Conservation (phyloP, 2,329 filamentous ascomycete genomes). For the Hypomyces rosellus region DNA sequence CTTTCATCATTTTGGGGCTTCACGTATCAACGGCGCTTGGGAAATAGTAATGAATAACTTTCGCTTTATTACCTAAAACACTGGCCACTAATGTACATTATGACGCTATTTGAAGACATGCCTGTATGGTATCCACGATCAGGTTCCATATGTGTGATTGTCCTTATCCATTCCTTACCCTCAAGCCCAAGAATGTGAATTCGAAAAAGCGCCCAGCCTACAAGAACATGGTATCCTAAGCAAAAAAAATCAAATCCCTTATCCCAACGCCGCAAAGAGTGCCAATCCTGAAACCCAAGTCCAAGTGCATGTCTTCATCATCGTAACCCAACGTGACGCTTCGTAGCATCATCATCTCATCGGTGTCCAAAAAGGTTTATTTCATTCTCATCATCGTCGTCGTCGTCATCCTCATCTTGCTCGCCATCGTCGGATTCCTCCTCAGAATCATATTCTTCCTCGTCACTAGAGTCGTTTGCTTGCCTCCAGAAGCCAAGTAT, state of each 20-base stretch:
- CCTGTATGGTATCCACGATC: not conserved
- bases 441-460: constrained; percentile 33
- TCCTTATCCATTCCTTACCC: not conserved
- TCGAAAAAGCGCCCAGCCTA: not conserved
- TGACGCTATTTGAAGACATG: not conserved
- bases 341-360: constrained; percentile 20
- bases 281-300: not conserved
- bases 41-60: not conserved
- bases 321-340: not conserved
- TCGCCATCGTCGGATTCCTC: constrained; percentile 16
- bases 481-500: constrained; percentile 53
- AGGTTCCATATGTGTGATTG: not conserved
- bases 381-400: constrained; percentile 44
- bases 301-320: not conserved
- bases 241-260: not conserved
- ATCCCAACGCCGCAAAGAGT: not conserved
- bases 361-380: constrained; percentile 46
- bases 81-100: constrained; percentile 7
- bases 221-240: not conserved
- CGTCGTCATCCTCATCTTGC: constrained; percentile 38
- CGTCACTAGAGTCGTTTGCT: constrained; percentile 41
- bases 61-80: not conserved
- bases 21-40: no score
- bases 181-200: not conserved
- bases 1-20: not conserved